Evolutionary conservation across 345 rosid species (phyloP), one percentile per base, ranked within the genome.

Genomic region (Alliaria petiolata): DNA sequence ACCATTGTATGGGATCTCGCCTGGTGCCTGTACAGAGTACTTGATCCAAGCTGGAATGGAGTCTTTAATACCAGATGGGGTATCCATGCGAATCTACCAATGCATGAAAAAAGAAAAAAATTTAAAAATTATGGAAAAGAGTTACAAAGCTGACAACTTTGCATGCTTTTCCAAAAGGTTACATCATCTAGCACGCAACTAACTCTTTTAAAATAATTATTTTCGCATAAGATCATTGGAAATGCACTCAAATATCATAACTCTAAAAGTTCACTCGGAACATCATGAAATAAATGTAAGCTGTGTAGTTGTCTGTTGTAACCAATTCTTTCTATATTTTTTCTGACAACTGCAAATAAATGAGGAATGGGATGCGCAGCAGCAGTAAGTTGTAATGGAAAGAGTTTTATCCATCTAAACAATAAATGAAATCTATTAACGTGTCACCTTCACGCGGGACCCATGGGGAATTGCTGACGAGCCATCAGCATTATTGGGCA

Each of bases 1-100:
- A 62, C 99, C 99, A 79, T 83, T 82, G 79, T 85, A 95, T 44
- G 99, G 96, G 62, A 95, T 91, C 83, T 89, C 99, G 69, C 96
- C 95, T 0, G 93, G 95, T 65, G 91, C 83, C 77, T 95, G 99
- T 46, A 95, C 96, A 72, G 96, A 85, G 80, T 85, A 95, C 82
- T 89, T 91, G 66, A 95, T 91, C 99, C 99, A 95, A 76, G 99
- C 99, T 72, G 99, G 99, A 82, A 95, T 89, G 34, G 99, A 91
- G 72, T 91, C 97, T 78, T 95, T 95, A 36, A 89, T 65, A 60
- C 99, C 97, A 81, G 96, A 84, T 68, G 93, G 95, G 59, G 99
- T 91, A 45, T 91, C 90, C 99, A 95, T 91, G 54, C 83, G 92
- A 80, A 95, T 88, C 99, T 95, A 81, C 75, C 78, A 62, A 65